Evolutionary conservation across 2,329 filamentous ascomycete species (phyloP).

Genomic region (Trichoderma oligosporum): DNA sequence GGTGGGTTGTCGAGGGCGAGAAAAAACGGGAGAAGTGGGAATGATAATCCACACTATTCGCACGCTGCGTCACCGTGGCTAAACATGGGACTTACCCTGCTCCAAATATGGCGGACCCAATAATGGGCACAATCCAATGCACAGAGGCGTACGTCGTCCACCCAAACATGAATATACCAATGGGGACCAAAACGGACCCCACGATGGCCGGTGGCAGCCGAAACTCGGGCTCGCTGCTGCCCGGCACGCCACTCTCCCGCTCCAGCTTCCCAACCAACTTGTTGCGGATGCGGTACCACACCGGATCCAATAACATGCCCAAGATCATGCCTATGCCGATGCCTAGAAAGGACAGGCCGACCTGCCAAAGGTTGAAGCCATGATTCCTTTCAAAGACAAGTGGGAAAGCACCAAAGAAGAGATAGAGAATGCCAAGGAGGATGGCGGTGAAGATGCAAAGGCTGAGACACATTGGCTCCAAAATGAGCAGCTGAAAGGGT

Average conservation of each 20-base stretch:
- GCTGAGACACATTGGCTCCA: slow-evolving; percentile 81
- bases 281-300: slow-evolving; percentile 61
- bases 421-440: slow-evolving; percentile 80
- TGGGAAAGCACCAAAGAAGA: slow-evolving; percentile 87
- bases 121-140: slow-evolving; percentile 73
- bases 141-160: slow-evolving; percentile 75
- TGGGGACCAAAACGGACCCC: slow-evolving; percentile 73
- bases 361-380: slow-evolving; percentile 73
- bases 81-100: slow-evolving; percentile 53
- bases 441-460: slow-evolving; percentile 81
- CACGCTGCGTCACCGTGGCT: slow-evolving; percentile 21
- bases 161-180: slow-evolving; percentile 82
- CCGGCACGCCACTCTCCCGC: slow-evolving; percentile 47
- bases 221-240: slow-evolving; percentile 77
- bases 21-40: background rate
- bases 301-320: slow-evolving; percentile 58
- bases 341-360: slow-evolving; percentile 74
- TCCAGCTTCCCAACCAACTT: slow-evolving; percentile 54
- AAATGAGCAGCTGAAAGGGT: slow-evolving; percentile 74
- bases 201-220: slow-evolving; percentile 70
- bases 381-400: slow-evolving; percentile 73
- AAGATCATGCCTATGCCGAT: slow-evolving; percentile 64
- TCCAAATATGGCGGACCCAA: slow-evolving; percentile 69
- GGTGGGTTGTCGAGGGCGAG: background rate
- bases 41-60: slow-evolving; percentile 5